Base-by-base conservation (phyloP, 2,329 filamentous ascomycete species). In the Rhinocladiella mackenziei region DNA sequence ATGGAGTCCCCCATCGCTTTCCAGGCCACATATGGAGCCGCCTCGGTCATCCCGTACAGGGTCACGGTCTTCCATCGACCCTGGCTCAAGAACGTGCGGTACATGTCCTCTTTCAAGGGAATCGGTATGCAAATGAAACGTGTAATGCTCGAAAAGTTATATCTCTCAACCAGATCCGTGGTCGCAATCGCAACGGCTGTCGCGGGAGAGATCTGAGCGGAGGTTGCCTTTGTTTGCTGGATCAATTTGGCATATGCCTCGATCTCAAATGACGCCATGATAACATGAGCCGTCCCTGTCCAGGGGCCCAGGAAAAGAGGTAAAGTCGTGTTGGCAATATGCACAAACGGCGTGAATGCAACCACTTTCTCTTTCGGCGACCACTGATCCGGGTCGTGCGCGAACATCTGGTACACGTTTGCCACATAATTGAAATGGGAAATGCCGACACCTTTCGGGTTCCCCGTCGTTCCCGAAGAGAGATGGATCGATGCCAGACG, bases 381-480 rank as follows among this genome's bases (percentile, higher is more conserved):
- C 26, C 45, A 51, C 13, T 46, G 48, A 17, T 47, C 45, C 5
- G 51, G 42, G 43, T 88, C 83, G 4, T 74, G 67, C 20, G 66
- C 60, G 1, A 63, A 62, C 20, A 74, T 60, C 65, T 85, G 82
- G 19, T 76, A 55, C 4, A 80, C 62, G 63, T 95, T 94, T 46
- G 86, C 70, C 8, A 94, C 76, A 44, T 95, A 81, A 62, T 96
- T 96, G 53, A 69, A 65, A 65, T 96, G 91, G 6, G 80, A 84
- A 22, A 96, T 72, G 77, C 87, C 86, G 10, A 96, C 91, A 10
- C 89, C 91, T 66, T 96, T 96, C 0, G 91, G 89, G 38, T 89
- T 70, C 2, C 91, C 89, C 0, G 91, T 96, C 0, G 89, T 97
- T 4, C 89, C 91, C 5, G 83, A 89, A 37, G 83, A 88, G 64